Percentiles rank a stretch among this genome's conserved stretches.
Conservation (phyloP, 2,329 filamentous ascomycete species). For the Zymoseptoria brevis region DNA sequence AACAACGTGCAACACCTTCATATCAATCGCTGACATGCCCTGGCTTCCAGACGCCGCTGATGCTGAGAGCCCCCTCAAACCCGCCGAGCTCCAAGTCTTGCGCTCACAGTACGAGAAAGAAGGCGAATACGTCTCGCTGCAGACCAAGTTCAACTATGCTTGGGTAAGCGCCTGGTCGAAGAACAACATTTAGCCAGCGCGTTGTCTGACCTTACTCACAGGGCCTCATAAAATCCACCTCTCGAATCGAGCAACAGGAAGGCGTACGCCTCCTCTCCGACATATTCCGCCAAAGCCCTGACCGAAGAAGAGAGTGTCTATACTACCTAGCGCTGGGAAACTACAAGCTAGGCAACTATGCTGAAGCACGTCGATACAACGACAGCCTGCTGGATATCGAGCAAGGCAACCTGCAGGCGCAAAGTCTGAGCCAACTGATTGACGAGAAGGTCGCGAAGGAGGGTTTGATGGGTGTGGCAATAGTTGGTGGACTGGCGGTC, state of each 20-base stretch:
- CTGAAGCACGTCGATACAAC: conserved; percentile 88
- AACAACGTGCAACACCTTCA: background rate
- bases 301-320: conserved; percentile 91
- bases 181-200: background rate
- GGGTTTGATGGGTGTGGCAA: conserved; percentile 86
- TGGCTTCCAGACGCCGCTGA: conserved; percentile 75
- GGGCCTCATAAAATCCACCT: conserved; percentile 90
- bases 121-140: conserved; percentile 89
- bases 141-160: conserved; percentile 99
- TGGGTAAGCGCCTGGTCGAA: conserved; percentile 55
- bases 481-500: conserved; percentile 85
- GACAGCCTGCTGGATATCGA: conserved; percentile 86
- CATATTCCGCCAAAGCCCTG: conserved; percentile 88
- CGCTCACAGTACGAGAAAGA: conserved; percentile 95
- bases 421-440: conserved; percentile 77
- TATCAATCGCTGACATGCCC: conserved; percentile 20
- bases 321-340: conserved; percentile 97
- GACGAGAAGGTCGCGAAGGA: conserved; percentile 96
- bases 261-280: conserved; percentile 19
- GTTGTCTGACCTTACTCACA: conserved; percentile 31
- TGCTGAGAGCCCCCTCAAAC: conserved; percentile 89
- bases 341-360: conserved; percentile 97
- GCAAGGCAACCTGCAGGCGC: conserved; percentile 81
- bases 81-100: conserved; percentile 84
- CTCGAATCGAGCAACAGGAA: conserved; percentile 53